Base-by-base conservation (phyloP, 176 grass and related monocot species). In the Oryza meyeriana region DNA sequence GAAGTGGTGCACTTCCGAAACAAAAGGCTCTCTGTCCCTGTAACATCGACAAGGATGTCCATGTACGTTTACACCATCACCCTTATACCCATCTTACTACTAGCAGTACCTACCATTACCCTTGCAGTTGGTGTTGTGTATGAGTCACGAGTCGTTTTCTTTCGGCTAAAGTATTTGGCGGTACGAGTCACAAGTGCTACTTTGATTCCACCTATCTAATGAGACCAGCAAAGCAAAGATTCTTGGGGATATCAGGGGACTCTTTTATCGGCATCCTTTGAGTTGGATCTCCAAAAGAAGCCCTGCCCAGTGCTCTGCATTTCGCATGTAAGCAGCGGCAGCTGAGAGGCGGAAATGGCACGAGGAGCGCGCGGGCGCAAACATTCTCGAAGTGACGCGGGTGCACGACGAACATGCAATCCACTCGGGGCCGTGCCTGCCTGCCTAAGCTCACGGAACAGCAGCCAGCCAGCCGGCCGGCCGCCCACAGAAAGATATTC, bases 201-300 rank as follows among this genome's bases (percentile, higher is more conserved):
- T 89, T 82, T 82, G 83, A 72, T 85, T 63, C 72, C 20, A 17
- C 78, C 78, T 77, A 82, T 35, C 0, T 72, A 76, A 57, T 12
- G 4, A 33, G 32, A 16, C 45, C 28, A 11, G 40, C 2, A 72
- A 85, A 85, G 65, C 35, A 61, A 75, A 82, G 79, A 90, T 90
- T 86, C 88, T 72, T 20, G 59, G 78, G n/a, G 79, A 78, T 78
- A 85, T 80, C 32, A 42, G 64, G 78, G 78, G 65, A 29, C 83
- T 65, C 71, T 66, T 55, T 86, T n/a, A 73, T 61, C 8, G 79
- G 66, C 59, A 79, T 61, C 78, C 28, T 85, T 64, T 76, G 34
- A 30, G 72, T 66, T 39, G 82, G 81, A 89, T 81, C 77, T 71
- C 77, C 76, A 8, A 34, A 42, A 68, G 30, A 67, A 39, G 25